Evolutionary conservation across 2,329 filamentous ascomycete species (phyloP).

Genomic region (Ophiostoma tasmaniense): DNA sequence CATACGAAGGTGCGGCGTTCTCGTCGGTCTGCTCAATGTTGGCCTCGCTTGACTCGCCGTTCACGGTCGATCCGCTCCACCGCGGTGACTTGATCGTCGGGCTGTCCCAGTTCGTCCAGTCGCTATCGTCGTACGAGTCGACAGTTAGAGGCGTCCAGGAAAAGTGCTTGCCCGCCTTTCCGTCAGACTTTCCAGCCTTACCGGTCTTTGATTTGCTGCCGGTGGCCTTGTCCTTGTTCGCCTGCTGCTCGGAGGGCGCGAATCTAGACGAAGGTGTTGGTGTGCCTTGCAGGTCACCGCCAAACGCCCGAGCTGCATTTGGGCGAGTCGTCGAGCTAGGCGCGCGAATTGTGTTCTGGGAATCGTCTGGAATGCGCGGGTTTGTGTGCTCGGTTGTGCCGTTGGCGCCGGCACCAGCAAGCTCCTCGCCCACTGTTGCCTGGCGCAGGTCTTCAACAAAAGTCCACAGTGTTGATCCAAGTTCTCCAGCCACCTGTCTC

Average conservation of each 20-base stretch:
- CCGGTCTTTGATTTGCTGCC: not conserved
- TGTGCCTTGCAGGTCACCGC: constrained; percentile 33
- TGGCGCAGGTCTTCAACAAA: constrained; percentile 94
- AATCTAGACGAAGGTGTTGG: constrained; percentile 26
- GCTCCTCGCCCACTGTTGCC: constrained; percentile 92
- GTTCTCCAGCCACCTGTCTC: constrained; percentile 80
- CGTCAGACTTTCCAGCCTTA: constrained; percentile 19
- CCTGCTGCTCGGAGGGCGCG: not conserved
- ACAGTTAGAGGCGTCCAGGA: constrained; percentile 52
- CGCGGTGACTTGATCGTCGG: constrained; percentile 44
- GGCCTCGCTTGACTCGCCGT: constrained; percentile 36
- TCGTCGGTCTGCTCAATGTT: constrained; percentile 40
- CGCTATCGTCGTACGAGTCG: constrained; percentile 50
- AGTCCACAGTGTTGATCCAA: constrained; percentile 82
- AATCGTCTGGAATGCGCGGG: constrained; percentile 23
- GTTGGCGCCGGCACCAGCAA: constrained; percentile 40
- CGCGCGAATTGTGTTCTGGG: constrained; percentile 22
- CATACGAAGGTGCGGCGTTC: constrained; percentile 38
- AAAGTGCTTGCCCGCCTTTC: constrained; percentile 40
- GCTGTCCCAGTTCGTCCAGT: constrained; percentile 58
- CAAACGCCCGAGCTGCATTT: constrained; percentile 21
- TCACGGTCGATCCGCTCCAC: constrained; percentile 56
- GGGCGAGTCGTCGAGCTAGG: not conserved
- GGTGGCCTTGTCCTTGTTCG: not conserved
- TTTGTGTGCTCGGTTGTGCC: constrained; percentile 13